phyloP scores from a whole-genome alignment of 495 filamentous ascomycete genomes.

The Trichoderma erinaceum region DNA sequence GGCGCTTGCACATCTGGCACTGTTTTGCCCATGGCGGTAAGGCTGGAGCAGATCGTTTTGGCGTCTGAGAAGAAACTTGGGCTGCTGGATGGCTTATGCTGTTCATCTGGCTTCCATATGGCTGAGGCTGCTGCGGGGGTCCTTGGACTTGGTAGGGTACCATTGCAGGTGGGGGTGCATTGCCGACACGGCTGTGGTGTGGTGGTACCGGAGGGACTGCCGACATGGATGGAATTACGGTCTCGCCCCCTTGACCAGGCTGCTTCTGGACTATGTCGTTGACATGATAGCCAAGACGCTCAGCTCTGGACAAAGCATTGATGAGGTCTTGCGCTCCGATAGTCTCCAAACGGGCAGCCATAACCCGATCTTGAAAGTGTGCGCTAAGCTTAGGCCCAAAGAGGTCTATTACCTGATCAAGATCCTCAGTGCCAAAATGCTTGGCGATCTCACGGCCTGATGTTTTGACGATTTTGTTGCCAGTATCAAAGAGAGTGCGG shows the following conservation, averaged over 20 bases:
- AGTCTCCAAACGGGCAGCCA: conserved; percentile 39
- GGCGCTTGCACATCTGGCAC: conserved; percentile 36
- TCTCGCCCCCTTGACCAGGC: conserved; percentile 22
- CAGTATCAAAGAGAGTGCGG: conserved; percentile 40
- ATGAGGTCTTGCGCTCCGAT: conserved; percentile 44
- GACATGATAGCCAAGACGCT: conserved; percentile 43
- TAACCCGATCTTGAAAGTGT: conserved; percentile 40
- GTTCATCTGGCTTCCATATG: not conserved
- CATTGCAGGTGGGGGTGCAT: not conserved
- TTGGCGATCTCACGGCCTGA: conserved; percentile 34
- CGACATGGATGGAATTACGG: conserved; percentile 23
- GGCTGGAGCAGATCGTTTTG: not conserved
- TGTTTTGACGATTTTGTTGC: conserved; percentile 38
- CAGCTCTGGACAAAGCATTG: conserved; percentile 44
- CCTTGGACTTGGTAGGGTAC: not conserved
- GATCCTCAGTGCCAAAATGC: conserved; percentile 29
- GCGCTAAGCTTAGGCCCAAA: conserved; percentile 39
- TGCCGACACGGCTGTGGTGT: not conserved
- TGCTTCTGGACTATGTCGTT: conserved; percentile 37
- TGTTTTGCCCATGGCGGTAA: not conserved
- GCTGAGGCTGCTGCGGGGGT: conserved; percentile 7
- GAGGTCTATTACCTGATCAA: conserved; percentile 36
- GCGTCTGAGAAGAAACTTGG: not conserved
- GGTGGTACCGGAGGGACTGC: not conserved
- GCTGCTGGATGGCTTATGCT: no score